Evolutionary conservation across 2,329 filamentous ascomycete genomes (phyloP).

Genomic region (Beauveria caledonica): DNA sequence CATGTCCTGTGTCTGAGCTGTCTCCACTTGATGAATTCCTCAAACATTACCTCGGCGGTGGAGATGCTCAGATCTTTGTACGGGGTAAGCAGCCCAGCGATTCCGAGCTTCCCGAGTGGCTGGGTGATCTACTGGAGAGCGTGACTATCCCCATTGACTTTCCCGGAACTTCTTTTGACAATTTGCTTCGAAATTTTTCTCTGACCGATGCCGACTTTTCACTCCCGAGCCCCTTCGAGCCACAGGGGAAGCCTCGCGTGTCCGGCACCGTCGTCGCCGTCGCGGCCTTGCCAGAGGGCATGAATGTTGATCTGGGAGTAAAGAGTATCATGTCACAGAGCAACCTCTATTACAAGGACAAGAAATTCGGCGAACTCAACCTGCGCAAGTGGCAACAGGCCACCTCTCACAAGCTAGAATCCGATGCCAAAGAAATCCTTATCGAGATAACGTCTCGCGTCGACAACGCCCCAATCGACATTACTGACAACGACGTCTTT

Average conservation of each 20-base stretch:
- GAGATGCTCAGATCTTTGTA: slow-evolving; percentile 72
- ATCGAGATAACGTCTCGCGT: slow-evolving; percentile 71
- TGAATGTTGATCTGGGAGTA: slow-evolving; percentile 79
- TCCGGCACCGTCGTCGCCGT: slow-evolving; percentile 77
- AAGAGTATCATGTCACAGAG: slow-evolving; percentile 67
- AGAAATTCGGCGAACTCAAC: slow-evolving; percentile 74
- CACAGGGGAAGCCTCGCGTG: slow-evolving; percentile 66
- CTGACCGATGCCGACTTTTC: slow-evolving; percentile 78
- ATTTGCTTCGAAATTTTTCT: slow-evolving; percentile 80
- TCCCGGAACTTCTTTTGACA: slow-evolving; percentile 71
- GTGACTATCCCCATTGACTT: slow-evolving; percentile 80
- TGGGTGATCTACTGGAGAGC: slow-evolving; percentile 69
- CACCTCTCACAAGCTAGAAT: slow-evolving; percentile 61
- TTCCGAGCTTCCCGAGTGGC: slow-evolving; percentile 69
- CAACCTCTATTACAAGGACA: slow-evolving; percentile 69
- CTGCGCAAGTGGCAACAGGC: slow-evolving; percentile 76
- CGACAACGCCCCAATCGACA: slow-evolving; percentile 69
- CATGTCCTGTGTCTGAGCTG: slow-evolving; percentile 66
- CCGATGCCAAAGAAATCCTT: slow-evolving; percentile 48
- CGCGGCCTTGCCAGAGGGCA: slow-evolving; percentile 70
- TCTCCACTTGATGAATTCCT: slow-evolving; percentile 83
- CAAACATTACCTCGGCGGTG: slow-evolving; percentile 71
- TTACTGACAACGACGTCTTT: slow-evolving; percentile 74
- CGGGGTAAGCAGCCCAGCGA: slow-evolving; percentile 64
- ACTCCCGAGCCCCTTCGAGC: slow-evolving; percentile 69